Evolutionary conservation across 1,284 basidiomycete species (phyloP), one percentile per base, ranked within the genome.

Genomic region (Vanrija sp.): DNA sequence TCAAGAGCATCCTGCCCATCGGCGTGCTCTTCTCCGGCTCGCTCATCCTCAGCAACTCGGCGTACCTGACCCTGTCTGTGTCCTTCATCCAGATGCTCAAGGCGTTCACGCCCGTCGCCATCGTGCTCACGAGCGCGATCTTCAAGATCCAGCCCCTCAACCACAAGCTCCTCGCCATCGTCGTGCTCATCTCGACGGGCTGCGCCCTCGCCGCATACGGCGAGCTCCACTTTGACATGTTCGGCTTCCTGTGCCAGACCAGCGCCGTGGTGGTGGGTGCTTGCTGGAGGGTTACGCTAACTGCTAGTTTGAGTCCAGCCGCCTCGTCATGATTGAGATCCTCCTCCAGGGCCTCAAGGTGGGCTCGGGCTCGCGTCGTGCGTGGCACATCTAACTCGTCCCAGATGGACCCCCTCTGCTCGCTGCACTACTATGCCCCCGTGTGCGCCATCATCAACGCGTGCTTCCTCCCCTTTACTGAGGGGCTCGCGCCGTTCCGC

Each of bases 11-110:
- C 63, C 79, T 97, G 7, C 94, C 94, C 39, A 94, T 97, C 59
- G 93, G 92, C 18, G 67, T 93, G 31, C 83, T 98, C 53, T 98
- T 98, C 81, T 90, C 88, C 19, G 92, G 85, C 22, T 91, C 88
- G 58, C 83, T 98, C 55, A 93, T 97, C 63, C 80, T 96, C 53
- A 89, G 87, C 76, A 98, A 98, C 78, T 93, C 89, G 41, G 92
- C 95, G 3, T 98, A 98, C 73, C 83, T 97, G 25, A 66, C 69
- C 57, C 83, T 98, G 60, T 88, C 85, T 63, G 89, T 98, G 10
- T 86, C 91, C 0, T 98, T 95, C 77, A 98, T 98, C 62, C 95
- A 98, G 75, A 98, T 98, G 94, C 85, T 96, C 76, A 96, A 96
- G 83, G 89, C 94, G 8, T 97, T 97, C 78, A 89, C 83, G 1